phyloP scores from a whole-genome alignment of 768 basidiomycete species.

The Phanerodontia chrysosporium region DNA sequence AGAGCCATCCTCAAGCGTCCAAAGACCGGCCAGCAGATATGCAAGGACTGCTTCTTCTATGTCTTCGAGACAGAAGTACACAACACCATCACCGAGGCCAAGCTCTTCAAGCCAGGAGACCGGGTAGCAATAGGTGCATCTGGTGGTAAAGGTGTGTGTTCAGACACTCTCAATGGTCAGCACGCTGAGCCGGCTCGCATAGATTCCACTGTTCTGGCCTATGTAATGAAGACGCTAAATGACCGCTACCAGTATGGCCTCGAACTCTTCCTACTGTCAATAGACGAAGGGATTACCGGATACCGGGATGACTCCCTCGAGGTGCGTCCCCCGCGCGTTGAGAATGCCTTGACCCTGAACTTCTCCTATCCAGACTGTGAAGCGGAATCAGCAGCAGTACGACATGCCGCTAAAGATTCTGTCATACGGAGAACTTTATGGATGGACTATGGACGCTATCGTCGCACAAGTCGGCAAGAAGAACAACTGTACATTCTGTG shows the following conservation, averaged over 20 bases:
- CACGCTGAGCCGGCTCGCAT: background rate
- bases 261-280: slow-evolving; percentile 87
- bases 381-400: slow-evolving; percentile 94
- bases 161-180: background rate
- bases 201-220: slow-evolving; percentile 98
- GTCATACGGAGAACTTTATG: slow-evolving; percentile 93
- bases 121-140: slow-evolving; percentile 96
- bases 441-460: slow-evolving; percentile 99
- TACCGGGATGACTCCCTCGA: slow-evolving; percentile 97
- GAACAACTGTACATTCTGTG: slow-evolving; percentile 99
- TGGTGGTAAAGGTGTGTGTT: slow-evolving; percentile 84
- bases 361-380: slow-evolving; percentile 70
- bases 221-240: slow-evolving; percentile 95
- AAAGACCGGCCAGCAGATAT: slow-evolving; percentile 97
- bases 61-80: slow-evolving; percentile 99
- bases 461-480: slow-evolving; percentile 93
- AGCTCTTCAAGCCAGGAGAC: slow-evolving; percentile 85
- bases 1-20: slow-evolving; percentile 90
- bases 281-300: slow-evolving; percentile 98
- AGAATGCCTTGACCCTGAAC: background rate
- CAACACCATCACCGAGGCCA: slow-evolving; percentile 83
- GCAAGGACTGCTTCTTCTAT: slow-evolving; percentile 92
- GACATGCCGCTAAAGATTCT: slow-evolving; percentile 93
- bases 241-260: slow-evolving; percentile 91
- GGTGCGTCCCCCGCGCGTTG: slow-evolving; percentile 35